Evolutionary conservation across 148 eudicot genomes (phyloP).

Genomic region (Polygonum maritimum): DNA sequence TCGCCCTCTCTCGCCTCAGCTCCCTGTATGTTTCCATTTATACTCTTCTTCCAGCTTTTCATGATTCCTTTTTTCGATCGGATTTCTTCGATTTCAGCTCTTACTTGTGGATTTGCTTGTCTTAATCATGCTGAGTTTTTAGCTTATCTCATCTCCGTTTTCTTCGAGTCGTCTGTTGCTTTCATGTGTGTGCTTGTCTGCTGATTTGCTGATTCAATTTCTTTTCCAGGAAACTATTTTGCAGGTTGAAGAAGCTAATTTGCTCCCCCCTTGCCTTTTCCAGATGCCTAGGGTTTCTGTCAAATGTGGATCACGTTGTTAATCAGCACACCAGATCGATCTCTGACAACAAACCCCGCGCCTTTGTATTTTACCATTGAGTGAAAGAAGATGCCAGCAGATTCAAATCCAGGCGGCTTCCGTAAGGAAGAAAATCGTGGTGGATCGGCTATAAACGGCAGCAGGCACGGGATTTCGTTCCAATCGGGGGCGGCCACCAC

Average conservation of each 20-base stretch:
- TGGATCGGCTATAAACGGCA: constrained; percentile 37
- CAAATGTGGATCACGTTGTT: neutral
- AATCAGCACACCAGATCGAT: neutral
- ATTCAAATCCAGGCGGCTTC: constrained; percentile 68
- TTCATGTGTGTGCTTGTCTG: neutral
- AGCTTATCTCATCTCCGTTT: neutral
- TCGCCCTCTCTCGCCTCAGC: neutral
- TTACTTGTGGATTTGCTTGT: neutral
- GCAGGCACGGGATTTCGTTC: constrained; percentile 40
- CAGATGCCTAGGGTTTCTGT: constrained; percentile 1
- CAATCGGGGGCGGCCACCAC: constrained; percentile 50
- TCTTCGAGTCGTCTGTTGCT: neutral
- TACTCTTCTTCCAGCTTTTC: neutral
- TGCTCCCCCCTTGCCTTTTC: neutral
- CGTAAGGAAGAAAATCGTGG: constrained; percentile 30
- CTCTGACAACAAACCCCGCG: neutral
- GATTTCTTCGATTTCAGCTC: neutral
- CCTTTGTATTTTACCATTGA: neutral
- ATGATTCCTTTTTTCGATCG: neutral
- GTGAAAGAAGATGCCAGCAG: constrained; percentile 44
- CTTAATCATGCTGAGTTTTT: neutral
- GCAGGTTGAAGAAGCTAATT: neutral
- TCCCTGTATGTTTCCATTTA: neutral
- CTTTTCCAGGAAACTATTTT: neutral
- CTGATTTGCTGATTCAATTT: neutral